A percentile compares a stretch with the other conserved stretches of the same genome.
phyloP scores from a whole-genome alignment of 208 protist genomes.

The Crithidia expoeki region DNA sequence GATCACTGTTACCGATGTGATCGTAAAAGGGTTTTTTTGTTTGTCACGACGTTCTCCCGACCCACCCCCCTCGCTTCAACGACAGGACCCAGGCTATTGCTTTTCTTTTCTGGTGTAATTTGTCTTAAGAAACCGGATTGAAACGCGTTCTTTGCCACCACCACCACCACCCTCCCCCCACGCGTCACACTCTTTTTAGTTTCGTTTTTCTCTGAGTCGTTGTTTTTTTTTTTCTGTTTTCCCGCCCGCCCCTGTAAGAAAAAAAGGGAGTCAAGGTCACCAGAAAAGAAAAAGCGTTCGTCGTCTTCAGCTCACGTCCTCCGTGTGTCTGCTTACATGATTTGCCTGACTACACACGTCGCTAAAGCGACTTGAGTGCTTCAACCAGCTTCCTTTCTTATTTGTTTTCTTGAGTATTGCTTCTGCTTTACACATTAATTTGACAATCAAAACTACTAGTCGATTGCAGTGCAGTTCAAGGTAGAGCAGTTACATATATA shows the following conservation, averaged over 20 bases:
- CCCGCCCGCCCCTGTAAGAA: background rate
- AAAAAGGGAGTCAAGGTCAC: no score
- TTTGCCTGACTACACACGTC: constrained; percentile 3
- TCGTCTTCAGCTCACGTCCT: background rate
- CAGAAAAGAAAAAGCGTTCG: background rate
- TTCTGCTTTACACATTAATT: background rate
- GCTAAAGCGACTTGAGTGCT: constrained; percentile 2
- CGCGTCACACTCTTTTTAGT: no score
- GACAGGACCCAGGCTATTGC: no score
- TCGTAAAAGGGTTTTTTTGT: no score
- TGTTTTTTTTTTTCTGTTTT: constrained; percentile 24
- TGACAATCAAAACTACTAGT: background rate
- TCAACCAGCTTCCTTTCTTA: constrained; percentile 4
- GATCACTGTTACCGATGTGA: no score
- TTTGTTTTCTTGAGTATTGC: background rate
- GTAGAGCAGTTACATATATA: constrained; percentile 5
- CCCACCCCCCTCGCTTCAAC: no score
- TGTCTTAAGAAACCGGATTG: background rate
- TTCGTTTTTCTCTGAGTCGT: background rate
- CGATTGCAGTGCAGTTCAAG: background rate
- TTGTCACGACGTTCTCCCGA: no score
- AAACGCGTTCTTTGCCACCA: constrained; percentile 1
- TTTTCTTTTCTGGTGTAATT: background rate
- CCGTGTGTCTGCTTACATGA: background rate
- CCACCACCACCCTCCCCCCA: no score